Base-by-base conservation (phyloP, 2,329 filamentous ascomycete genomes). In the Colletotrichum nymphaeae region DNA sequence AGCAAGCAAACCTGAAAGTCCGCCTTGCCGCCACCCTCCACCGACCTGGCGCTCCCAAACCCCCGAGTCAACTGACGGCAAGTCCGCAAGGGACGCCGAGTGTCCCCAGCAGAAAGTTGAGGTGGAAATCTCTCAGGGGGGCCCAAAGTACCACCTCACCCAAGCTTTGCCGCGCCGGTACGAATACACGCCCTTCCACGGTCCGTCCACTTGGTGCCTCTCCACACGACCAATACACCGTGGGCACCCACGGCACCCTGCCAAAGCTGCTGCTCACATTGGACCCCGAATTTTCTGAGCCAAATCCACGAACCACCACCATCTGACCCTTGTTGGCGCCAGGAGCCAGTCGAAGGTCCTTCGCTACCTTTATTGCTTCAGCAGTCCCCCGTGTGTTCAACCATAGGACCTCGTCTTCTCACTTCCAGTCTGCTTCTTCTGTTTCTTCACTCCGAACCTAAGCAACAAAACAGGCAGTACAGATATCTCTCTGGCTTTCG, bases 361-460 rank as follows among this genome's bases (percentile, higher is more conserved):
- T 63, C 70, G 53, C 66, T 72, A 72, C 69, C 59, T 69, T 72
- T 55, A 64, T 64, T 69, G 69, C 66, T 72, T 72, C 66, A 72
- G 66, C 66, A 52, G 30, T 46, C n/a, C 55, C 59, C 35, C 24
- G 59, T 73, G 19, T 64, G 11, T 35, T 53, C 16, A 22, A 67
- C 19, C 35, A 55, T 58, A 69, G 42, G 65, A 57, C 46, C n/a
- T 46, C 52, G 32, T 53, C 52, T 67, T 46, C 24, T 49, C 52
- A 57, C 24, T 42, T 59, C 32, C 32, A 35, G 32, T 35, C 24
- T 32, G 55, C 32, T 42, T 19, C 14, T 56, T 56, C 22, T 35
- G 32, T 19, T 22, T 22, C 22, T 28, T 66, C 16, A 37, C 37
- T 19, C 5, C 35, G 26, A 22, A 22, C 8, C 35, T 22, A 22